phyloP scores from a whole-genome alignment of 1,284 basidiomycete species.

The Malassezia furfur region DNA sequence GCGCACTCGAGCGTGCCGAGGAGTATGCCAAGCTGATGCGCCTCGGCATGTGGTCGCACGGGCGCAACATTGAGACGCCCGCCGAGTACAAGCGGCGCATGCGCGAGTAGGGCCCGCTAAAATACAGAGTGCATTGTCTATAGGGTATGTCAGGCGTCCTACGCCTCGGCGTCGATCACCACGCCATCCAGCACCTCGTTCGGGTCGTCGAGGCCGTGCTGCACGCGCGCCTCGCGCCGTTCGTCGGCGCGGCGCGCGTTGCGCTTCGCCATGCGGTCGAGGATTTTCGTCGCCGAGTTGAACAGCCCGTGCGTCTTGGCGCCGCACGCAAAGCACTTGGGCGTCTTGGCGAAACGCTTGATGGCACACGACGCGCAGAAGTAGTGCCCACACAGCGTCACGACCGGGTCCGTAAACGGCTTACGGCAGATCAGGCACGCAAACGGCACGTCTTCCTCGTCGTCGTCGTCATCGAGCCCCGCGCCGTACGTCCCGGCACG shows the following conservation, averaged over 20 bases:
- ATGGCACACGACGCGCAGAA: conserved; percentile 86
- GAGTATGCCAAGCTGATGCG: conserved; percentile 13
- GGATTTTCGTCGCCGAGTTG: conserved; percentile 73
- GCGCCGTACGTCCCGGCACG: conserved; percentile 37
- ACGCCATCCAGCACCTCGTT: conserved; percentile 21
- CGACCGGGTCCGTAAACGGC: conserved; percentile 85
- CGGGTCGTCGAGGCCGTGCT: conserved; percentile 21
- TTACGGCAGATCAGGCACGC: conserved; percentile 93
- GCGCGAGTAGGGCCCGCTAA: background rate
- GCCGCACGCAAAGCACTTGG: conserved; percentile 90
- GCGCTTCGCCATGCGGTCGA: conserved; percentile 57
- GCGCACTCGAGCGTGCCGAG: conserved; percentile 11
- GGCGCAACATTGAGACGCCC: conserved; percentile 10
- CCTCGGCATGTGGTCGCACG: conserved; percentile 14
- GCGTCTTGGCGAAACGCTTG: conserved; percentile 81
- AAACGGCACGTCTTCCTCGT: conserved; percentile 80
- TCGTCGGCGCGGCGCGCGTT: conserved; percentile 19
- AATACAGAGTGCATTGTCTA: background rate
- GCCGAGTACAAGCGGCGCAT: conserved; percentile 13
- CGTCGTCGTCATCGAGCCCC: conserved; percentile 55
- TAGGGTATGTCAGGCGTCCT: background rate
- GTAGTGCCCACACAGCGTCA: conserved; percentile 92
- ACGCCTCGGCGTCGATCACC: conserved; percentile 20
- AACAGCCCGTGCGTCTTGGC: conserved; percentile 88
- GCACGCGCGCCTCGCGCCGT: conserved; percentile 17